Evolutionary conservation across 306 rosid species (phyloP).

Genomic region (Quercus robur): DNA sequence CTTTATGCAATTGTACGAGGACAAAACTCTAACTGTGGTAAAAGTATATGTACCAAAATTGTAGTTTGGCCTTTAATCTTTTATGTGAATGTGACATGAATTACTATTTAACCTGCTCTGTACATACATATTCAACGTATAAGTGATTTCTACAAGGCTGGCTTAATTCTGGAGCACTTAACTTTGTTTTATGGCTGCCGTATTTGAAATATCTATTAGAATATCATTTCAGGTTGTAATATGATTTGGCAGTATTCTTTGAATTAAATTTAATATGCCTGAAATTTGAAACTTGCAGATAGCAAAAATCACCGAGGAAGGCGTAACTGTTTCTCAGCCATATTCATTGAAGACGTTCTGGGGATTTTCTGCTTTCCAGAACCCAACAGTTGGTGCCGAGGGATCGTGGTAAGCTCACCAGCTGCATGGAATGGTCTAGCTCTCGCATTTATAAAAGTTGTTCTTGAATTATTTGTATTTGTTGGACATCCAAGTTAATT

Average conservation of each 20-base stretch:
- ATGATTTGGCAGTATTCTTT: background rate
- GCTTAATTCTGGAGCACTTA: background rate
- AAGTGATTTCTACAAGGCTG: background rate
- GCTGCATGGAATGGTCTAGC: background rate
- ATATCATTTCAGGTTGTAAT: background rate
- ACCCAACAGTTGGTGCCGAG: conserved; percentile 79
- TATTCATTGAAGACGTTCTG: conserved; percentile 84
- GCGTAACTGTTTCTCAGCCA: conserved; percentile 59
- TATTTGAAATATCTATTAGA: background rate
- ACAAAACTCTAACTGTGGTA: no score
- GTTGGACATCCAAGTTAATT: background rate
- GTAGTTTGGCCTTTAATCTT: background rate
- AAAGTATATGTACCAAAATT: no score
- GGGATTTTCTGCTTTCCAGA: conserved; percentile 74
- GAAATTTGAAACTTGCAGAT: conserved; percentile 52
- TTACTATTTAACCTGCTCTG: background rate
- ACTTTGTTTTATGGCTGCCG: background rate
- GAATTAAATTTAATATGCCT: background rate
- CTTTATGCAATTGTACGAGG: no score
- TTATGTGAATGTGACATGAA: background rate
- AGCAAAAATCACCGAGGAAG: conserved; percentile 75
- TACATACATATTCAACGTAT: background rate
- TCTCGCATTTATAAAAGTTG: background rate
- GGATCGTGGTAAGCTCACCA: conserved; percentile 65
- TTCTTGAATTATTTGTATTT: background rate